A percentile compares a stretch with the other conserved stretches of the same genome.
Evolutionary conservation across 2,329 filamentous ascomycete species (phyloP).

Genomic region (Decorospora gaudefroyi): DNA sequence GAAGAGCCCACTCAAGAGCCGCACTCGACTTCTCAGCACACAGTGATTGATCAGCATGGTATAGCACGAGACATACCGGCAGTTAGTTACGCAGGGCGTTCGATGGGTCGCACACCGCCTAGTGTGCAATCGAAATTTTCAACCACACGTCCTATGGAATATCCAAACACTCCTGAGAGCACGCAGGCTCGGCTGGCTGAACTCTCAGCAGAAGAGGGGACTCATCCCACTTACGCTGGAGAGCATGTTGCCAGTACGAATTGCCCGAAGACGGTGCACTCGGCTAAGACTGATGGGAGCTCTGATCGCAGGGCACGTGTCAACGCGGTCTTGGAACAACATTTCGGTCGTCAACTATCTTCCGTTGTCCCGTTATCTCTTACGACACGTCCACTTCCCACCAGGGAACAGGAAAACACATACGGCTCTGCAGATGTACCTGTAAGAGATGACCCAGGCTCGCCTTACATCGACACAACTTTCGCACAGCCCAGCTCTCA

Average conservation of each 20-base stretch:
- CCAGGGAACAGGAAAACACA: not conserved
- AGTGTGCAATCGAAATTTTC: slow-evolving; percentile 5
- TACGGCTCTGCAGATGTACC: not conserved
- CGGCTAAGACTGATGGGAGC: not conserved
- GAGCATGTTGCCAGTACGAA: not conserved
- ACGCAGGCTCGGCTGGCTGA: not conserved
- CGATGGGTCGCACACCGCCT: not conserved
- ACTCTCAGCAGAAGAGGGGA: too few relatives aligned
- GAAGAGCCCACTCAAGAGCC: not conserved
- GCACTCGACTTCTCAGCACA: not conserved
- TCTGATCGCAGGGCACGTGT: not conserved
- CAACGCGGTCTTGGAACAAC: slow-evolving; percentile 1
- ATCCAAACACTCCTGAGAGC: not conserved
- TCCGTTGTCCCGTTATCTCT: not conserved
- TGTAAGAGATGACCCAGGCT: not conserved
- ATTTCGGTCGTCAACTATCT: slow-evolving; percentile 2
- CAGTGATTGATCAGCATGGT: not conserved
- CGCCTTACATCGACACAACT: not conserved
- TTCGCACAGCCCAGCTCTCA: not conserved
- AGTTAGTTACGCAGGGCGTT: not conserved
- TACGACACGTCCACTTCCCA: not conserved
- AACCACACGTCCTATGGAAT: not conserved
- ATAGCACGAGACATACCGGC: not conserved
- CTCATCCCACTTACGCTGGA: too few relatives aligned
- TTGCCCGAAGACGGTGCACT: not conserved